These are phyloP conservation scores for Alternaria solani DNA, from an alignment of 2,329 filamentous ascomycete genomes.

Conservation along the genomic window DNA sequence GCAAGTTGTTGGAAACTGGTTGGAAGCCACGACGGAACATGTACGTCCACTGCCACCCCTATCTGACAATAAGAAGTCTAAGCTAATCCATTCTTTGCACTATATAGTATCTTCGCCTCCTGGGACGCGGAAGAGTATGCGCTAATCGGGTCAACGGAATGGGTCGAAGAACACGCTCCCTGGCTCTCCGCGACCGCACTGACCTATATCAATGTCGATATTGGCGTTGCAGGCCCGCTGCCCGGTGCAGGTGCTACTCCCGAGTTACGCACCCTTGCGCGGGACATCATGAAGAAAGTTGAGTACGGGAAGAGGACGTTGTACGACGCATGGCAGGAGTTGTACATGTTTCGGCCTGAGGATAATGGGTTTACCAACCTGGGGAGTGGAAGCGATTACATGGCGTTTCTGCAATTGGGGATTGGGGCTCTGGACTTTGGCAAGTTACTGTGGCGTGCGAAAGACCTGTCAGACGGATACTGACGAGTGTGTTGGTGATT, in stretches of 20 bases:
- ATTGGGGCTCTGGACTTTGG: slow-evolving; percentile 50
- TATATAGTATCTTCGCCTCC: slow-evolving; percentile 49
- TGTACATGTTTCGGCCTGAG: slow-evolving; percentile 22
- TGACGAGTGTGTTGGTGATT: too few relatives aligned
- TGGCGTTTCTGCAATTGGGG: slow-evolving; percentile 56
- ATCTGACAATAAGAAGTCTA: slow-evolving; percentile 39
- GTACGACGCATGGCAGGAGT: slow-evolving; percentile 57
- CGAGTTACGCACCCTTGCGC: slow-evolving; percentile 50
- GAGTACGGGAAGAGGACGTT: slow-evolving; percentile 52
- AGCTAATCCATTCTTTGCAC: slow-evolving; percentile 33
- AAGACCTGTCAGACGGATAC: too few relatives aligned
- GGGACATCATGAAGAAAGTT: slow-evolving; percentile 52
- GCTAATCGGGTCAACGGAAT: slow-evolving; percentile 54
- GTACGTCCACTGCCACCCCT: slow-evolving; percentile 30
- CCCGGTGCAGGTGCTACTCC: slow-evolving; percentile 51
- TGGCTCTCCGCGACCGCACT: slow-evolving; percentile 56
- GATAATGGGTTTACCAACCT: slow-evolving; percentile 45
- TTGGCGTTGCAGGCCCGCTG: slow-evolving; percentile 57
- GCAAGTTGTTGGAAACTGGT: slow-evolving; percentile 56
- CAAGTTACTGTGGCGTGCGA: too few relatives aligned
- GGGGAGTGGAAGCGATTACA: slow-evolving; percentile 59
- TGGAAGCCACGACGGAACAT: slow-evolving; percentile 63
- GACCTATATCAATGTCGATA: slow-evolving; percentile 62
- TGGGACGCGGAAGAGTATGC: slow-evolving; percentile 57
- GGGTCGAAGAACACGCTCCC: slow-evolving; percentile 59